Evolutionary conservation across 108 stramenopile genomes (phyloP), one percentile per base, ranked within the genome.

Genomic region (Nitzschia palea): DNA sequence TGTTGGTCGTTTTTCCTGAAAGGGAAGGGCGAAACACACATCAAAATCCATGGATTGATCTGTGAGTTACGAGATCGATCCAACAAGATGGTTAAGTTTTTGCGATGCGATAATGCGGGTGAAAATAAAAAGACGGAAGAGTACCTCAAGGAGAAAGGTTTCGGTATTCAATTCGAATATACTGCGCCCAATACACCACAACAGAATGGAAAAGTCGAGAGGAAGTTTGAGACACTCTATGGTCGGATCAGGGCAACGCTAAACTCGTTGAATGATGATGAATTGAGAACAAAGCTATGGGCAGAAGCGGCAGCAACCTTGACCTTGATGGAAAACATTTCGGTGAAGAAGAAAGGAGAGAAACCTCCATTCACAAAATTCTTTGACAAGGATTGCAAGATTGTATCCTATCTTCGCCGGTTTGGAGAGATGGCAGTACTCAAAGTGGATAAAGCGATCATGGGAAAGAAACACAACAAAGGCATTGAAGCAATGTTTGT

Each of bases 141-240:
- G 6, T 5, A 31, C 10, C 30, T 57, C 5, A 26, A 18, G 31
- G 18, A 32, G 32, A 14, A 8, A 14, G 32, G 56, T 15, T 28
- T 75, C 0, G 28, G 14, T 6, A 22, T 75, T 2, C 42, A 20
- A 37, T 18, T 55, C n/a, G 71, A 78, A 44, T 73, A 59, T 27
- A 78, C 52, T 18, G 66, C 45, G 14, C 4, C 27, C 5, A 35
- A 55, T 1, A 74, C 78, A 30, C 78, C 78, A 34, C 73, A 80
- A 36, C 44, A 51, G 14, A 74, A 80, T 48, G 26, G 34, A 2
- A n/a, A 60, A 15, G 68, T 66, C 2, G 73, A 80, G 52, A 6
- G 62, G 12, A 62, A 25, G 44, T 80, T 80, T 28, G 62, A 9
- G 12, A 42, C 40, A 12, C 40, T 42, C 14, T 42, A 42, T 14